Evolutionary conservation across 805 yeast species (phyloP), one percentile per base, ranked within the genome.

Genomic region (Wickerhamiella siamensis): DNA sequence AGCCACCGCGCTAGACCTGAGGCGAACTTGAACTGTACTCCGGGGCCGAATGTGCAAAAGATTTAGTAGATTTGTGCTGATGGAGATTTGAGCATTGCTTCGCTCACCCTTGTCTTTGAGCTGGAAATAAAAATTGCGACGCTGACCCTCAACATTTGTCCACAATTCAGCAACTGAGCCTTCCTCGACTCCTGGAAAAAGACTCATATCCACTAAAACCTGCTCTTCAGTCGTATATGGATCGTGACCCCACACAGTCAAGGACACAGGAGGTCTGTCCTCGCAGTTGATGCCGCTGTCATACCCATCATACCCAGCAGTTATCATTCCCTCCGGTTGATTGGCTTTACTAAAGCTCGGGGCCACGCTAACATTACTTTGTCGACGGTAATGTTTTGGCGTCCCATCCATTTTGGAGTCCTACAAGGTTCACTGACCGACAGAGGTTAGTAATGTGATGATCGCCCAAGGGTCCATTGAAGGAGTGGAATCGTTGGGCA

Each of bases 111-210:
- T 53, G 39, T 43, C 42, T 27, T 42, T 45, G 26, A 57, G 47
- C 3, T 42, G 43, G 41, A 58, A 58, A 40, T 50, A 52, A 19
- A 55, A 35, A 42, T 48, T 48, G 31, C 49, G 54, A 10, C 54
- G 51, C 33, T 42, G 42, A 33, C 52, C 54, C 39, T 61, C 64
- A 22, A 70, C 49, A 4, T 43, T 36, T 5, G 50, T 39, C 31
- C 44, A 44, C 34, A 65, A 52, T 56, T 83, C 93, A 18, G 83
- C 87, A 5, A 83, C 60, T 52, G 80, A 83, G 15, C 94, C 95
- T n/a, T 69, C 75, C 41, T 65, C 64, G 1, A 82, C 72, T 5
- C 42, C 41, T 0, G 83, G 79, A 0, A 83, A 48, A 3, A 73
- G 61, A 0, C 64, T 53, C 16, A 76, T 59, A 53, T 83, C 87